Base-by-base conservation (phyloP, 1,284 basidiomycete species). In the Cystobasidium sp. region DNA sequence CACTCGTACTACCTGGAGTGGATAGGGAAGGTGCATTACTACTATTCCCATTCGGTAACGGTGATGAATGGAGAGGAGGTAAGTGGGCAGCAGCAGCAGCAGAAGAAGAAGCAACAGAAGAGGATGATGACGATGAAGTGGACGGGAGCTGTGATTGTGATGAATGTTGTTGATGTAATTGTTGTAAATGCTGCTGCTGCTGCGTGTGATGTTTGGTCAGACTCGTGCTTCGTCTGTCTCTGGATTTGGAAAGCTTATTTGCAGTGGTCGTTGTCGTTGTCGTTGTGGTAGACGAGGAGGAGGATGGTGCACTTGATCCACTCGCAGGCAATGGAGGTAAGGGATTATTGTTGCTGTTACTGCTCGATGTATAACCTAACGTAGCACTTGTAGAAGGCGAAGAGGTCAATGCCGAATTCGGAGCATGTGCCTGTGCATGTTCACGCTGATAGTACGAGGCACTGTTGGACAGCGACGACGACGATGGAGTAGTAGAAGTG, bases 241-340 rank as follows among this genome's bases (percentile, higher is more conserved):
- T 52, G 18, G 56, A 46, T 58, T 66, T 73, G 22, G 70, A 55
- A 7, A 73, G 63, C 52, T 72, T 72, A 31, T 65, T 64, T 24
- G 51, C 20, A 8, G 37, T 46, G n/a, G 6, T 44, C 2, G 61
- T 7, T 3, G 51, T 49, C 51, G 14, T 39, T 37, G 14, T 55
- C 9, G 62, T 43, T 20, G 69, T 43, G n/a, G 20, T 24, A 43
- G 47, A 69, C n/a, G 58, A 49, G 46, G 56, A 24, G 8, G 69
- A 53, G 14, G 58, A 24, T 41, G 47, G 53, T 46, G 37, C 12
- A 63, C 22, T 55, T 5, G 47, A 24, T 2, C 20, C 20, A 7
- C 39, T 10, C 4, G 20, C 22, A 47, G 52, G 70, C 22, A 58
- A 41, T 44, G 44, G 56, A 41, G 62, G 61, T 9, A 53, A 20